These are phyloP conservation scores for Chrysoporthe deuterocubensis DNA, from an alignment of 2,329 filamentous ascomycete genomes.

Conservation along the genomic window DNA sequence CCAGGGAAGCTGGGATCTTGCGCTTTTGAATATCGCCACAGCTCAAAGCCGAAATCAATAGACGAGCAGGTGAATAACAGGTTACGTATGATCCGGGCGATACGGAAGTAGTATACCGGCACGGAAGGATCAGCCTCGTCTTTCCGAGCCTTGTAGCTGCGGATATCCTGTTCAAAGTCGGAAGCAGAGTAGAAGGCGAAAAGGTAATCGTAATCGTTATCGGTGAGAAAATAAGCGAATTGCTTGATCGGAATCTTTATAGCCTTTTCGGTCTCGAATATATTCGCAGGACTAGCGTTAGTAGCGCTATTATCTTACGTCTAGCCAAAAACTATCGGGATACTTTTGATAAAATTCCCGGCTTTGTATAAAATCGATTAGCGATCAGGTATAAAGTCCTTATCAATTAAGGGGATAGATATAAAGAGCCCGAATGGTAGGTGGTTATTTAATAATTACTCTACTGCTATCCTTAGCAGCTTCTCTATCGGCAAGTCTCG, in stretches of 20 bases:
- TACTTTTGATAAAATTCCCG: slow-evolving; percentile 27
- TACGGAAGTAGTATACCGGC: slow-evolving; percentile 33
- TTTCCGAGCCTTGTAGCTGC: slow-evolving; percentile 31
- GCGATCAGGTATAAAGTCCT: slow-evolving; percentile 35
- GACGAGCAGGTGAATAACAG: slow-evolving; percentile 34
- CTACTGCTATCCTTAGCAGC: slow-evolving; percentile 33
- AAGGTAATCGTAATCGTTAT: slow-evolving; percentile 32
- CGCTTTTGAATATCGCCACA: slow-evolving; percentile 23
- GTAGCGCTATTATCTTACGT: slow-evolving; percentile 36
- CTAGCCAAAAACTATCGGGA: slow-evolving; percentile 36
- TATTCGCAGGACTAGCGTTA: slow-evolving; percentile 32
- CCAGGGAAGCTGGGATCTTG: slow-evolving; percentile 24
- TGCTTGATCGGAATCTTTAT: slow-evolving; percentile 33
- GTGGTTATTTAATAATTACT: slow-evolving; percentile 35
- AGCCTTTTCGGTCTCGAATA: slow-evolving; percentile 32
- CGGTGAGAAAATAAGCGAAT: slow-evolving; percentile 32
- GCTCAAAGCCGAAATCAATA: slow-evolving; percentile 31
- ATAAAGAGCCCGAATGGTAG: slow-evolving; percentile 36
- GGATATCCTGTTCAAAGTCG: slow-evolving; percentile 33
- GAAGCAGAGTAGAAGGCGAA: slow-evolving; percentile 35
- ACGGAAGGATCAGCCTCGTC: slow-evolving; percentile 29
- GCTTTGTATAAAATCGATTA: slow-evolving; percentile 32
- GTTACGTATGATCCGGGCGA: slow-evolving; percentile 33
- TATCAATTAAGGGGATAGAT: slow-evolving; percentile 37
- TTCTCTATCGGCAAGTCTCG: slow-evolving; percentile 32